Evolutionary conservation across 2,329 filamentous ascomycete species (phyloP).

Genomic region (Colletotrichum neosansevieriae): DNA sequence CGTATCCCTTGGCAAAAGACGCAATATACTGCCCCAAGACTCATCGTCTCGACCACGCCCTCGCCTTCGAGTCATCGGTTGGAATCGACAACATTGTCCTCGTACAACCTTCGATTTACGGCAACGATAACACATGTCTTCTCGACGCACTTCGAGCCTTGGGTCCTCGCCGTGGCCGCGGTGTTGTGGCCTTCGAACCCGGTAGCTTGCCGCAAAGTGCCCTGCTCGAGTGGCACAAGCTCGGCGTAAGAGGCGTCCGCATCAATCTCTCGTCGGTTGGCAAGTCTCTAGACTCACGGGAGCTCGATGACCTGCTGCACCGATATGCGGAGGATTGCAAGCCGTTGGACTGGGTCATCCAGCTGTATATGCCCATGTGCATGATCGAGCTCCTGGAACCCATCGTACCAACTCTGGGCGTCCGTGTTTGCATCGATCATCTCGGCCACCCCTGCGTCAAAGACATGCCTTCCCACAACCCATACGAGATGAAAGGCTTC

Average conservation of each 20-base stretch:
- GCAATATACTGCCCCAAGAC: constrained; percentile 64
- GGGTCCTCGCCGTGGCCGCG: constrained; percentile 63
- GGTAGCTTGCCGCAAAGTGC: constrained; percentile 46
- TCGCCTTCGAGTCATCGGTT: constrained; percentile 62
- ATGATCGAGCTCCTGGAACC: constrained; percentile 61
- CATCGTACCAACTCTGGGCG: constrained; percentile 60
- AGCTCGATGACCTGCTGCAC: constrained; percentile 57
- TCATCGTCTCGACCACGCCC: constrained; percentile 63
- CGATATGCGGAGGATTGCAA: constrained; percentile 63
- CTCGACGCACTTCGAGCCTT: constrained; percentile 64
- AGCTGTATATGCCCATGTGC: constrained; percentile 68
- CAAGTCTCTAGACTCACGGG: constrained; percentile 51
- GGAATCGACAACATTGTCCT: constrained; percentile 68
- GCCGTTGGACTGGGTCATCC: constrained; percentile 67
- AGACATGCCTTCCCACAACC: constrained; percentile 47
- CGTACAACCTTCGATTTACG: constrained; percentile 73
- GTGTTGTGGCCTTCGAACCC: constrained; percentile 68
- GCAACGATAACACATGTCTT: constrained; percentile 69
- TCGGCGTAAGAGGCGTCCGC: constrained; percentile 70
- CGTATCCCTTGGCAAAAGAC: constrained; percentile 60
- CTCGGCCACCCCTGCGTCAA: constrained; percentile 63
- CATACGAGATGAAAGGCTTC: constrained; percentile 63
- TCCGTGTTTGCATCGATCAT: constrained; percentile 71
- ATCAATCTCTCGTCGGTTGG: constrained; percentile 69
- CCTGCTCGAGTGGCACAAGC: constrained; percentile 64